Conservation (phyloP, 768 basidiomycete species). For the Lentinula raphanica region DNA sequence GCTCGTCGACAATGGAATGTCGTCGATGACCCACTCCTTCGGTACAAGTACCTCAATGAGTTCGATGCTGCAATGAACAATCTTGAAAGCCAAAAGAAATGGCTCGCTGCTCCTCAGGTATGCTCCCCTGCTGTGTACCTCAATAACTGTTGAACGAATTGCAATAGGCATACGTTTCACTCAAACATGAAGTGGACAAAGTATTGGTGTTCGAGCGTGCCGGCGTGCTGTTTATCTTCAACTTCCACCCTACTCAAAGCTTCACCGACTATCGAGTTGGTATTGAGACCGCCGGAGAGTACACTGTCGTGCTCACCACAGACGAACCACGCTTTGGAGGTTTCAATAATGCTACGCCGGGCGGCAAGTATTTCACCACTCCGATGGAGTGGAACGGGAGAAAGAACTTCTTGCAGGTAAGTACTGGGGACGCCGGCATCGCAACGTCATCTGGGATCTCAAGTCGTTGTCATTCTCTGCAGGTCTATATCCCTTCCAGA, state of each 20-base stretch:
- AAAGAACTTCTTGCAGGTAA: constrained; percentile 83
- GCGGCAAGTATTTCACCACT: constrained; percentile 70
- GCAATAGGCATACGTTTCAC: constrained; percentile 79
- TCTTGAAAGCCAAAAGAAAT: constrained; percentile 72
- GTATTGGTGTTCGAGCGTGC: constrained; percentile 92
- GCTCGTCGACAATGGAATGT: constrained; percentile 97
- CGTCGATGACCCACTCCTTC: constrained; percentile 75
- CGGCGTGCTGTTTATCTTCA: constrained; percentile 92
- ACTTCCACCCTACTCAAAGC: constrained; percentile 89
- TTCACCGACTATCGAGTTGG: constrained; percentile 94
- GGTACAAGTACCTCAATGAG: constrained; percentile 92
- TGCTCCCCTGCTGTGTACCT: constrained; percentile 9
- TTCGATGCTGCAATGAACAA: constrained; percentile 93
- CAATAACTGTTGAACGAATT: neutral
- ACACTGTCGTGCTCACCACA: constrained; percentile 71
- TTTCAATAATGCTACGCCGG: constrained; percentile 70
- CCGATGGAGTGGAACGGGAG: constrained; percentile 89
- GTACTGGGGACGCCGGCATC: constrained; percentile 12
- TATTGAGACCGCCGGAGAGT: constrained; percentile 80
- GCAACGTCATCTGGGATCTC: neutral
- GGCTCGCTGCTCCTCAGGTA: constrained; percentile 81
- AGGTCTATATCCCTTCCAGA: constrained; percentile 72
- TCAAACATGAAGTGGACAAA: constrained; percentile 93
- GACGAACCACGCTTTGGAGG: constrained; percentile 90
- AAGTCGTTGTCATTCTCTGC: neutral